These are phyloP conservation scores for Beta vulgaris DNA, from an alignment of 148 eudicot species.

Conservation along the genomic window DNA sequence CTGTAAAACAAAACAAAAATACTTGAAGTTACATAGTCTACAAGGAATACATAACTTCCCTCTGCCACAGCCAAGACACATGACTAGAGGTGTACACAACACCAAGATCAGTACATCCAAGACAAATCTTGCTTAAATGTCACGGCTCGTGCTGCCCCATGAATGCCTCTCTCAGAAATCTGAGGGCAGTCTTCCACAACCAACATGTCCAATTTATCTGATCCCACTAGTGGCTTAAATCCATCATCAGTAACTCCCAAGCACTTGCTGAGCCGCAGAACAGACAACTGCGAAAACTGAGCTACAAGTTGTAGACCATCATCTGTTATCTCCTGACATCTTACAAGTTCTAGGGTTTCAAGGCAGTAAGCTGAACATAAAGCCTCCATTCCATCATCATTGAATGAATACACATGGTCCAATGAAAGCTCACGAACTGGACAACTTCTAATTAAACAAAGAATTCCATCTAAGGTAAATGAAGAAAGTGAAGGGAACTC, in stretches of 20 bases:
- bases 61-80: background rate
- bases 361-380: constrained; percentile 52
- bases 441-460: constrained; percentile 51
- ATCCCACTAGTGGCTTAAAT: constrained; percentile 57
- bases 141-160: constrained; percentile 60
- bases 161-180: constrained; percentile 64
- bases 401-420: constrained; percentile 68
- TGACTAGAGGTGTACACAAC: background rate
- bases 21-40: background rate
- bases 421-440: constrained; percentile 65
- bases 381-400: constrained; percentile 74
- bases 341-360: constrained; percentile 64
- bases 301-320: constrained; percentile 64
- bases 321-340: constrained; percentile 83
- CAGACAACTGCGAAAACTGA: constrained; percentile 41
- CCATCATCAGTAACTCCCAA: constrained; percentile 79
- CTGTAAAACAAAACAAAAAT: background rate
- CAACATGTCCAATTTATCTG: constrained; percentile 45
- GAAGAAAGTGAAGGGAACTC: constrained; percentile 77
- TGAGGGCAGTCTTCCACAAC: constrained; percentile 77
- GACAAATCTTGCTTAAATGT: constrained; percentile 75
- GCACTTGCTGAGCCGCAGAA: constrained; percentile 65
- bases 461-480: constrained; percentile 59
- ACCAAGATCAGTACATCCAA: constrained; percentile 62
- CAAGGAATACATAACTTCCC: background rate